Evolutionary conservation across 768 basidiomycete species (phyloP), one percentile per base, ranked within the genome.

Genomic region (Xerocomellus dryophilus): DNA sequence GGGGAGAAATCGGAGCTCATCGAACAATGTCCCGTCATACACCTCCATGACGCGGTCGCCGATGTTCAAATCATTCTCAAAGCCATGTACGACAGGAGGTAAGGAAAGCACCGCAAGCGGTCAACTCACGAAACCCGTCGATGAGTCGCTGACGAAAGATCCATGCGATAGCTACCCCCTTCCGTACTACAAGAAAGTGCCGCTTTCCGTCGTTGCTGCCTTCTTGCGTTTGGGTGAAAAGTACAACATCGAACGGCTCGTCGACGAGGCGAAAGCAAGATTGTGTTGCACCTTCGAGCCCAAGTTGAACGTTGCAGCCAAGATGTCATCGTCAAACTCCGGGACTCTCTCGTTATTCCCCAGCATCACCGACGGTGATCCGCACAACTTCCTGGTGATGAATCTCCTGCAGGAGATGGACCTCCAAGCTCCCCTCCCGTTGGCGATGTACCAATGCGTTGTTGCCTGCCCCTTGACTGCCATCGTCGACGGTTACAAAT

Each of bases 211-310:
- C 27, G 35, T 49, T 2, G 17, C 46, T 0, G 58, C 52, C 4
- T 66, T 63, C 41, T 41, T 66, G 29, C 63, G 44, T 20, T 11
- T 66, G 18, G 66, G 66, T 3, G 54, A 65, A 40, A 67, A 68
- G 46, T 67, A 67, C 12, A 34, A 35, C 43, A 63, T 68, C 1
- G 44, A 20, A 23, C 23, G 2, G 20, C 25, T 67, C 27, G 27
- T 46, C 18, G 25, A 51, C 9, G 57, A 59, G 32, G 66, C 53
- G 1, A 53, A 53, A 21, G 49, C 31, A 18, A 39, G 54, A 17
- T 6, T 67, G 27, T 18, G 18, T 11, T 50, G 50, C 17, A 9
- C 40, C 9, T 52, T 43, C 18, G 51, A 61, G 12, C 7, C 43
- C 18, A 32, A 34, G 32, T 8, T 53, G 42, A 17, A 7, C 39